These are phyloP conservation scores for Cercospora brassicicola DNA, from an alignment of 2,329 filamentous ascomycete genomes.

Conservation along the genomic window DNA sequence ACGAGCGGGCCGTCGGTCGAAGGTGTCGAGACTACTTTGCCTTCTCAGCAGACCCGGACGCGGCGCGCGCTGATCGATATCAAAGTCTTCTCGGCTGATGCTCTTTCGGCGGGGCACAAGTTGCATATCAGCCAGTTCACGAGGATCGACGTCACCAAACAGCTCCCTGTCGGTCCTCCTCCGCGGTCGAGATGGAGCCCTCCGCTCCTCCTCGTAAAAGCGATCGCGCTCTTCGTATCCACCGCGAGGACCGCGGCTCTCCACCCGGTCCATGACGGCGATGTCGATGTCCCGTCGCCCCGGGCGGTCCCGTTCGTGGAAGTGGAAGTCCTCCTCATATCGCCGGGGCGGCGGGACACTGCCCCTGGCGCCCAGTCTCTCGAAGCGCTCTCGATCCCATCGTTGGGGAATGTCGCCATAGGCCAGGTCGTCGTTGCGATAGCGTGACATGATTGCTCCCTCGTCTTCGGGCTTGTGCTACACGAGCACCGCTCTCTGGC, in stretches of 20 bases:
- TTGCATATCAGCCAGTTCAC: constrained; percentile 52
- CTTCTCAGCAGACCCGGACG: constrained; percentile 72
- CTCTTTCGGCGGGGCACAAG: constrained; percentile 57
- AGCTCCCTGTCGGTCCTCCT: constrained; percentile 46
- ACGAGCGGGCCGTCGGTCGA: constrained; percentile 69
- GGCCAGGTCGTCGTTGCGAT: constrained; percentile 44
- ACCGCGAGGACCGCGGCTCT: constrained; percentile 34
- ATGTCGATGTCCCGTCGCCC: constrained; percentile 46
- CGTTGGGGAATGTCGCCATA: constrained; percentile 49
- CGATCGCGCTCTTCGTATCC: constrained; percentile 57
- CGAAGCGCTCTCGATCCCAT: constrained; percentile 54
- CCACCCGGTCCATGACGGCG: constrained; percentile 45
- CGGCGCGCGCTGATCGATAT: constrained; percentile 51
- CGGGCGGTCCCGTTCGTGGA: constrained; percentile 41
- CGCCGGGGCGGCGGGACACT: constrained; percentile 21
- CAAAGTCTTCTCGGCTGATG: constrained; percentile 53
- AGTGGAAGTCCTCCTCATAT: constrained; percentile 49
- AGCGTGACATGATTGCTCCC: constrained; percentile 30
- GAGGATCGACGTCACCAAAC: constrained; percentile 50
- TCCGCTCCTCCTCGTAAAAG: constrained; percentile 54
- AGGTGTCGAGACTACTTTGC: constrained; percentile 87
- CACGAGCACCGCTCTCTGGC: neutral
- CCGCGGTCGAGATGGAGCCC: constrained; percentile 31
- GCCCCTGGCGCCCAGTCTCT: constrained; percentile 45
- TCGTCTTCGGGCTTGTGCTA: neutral